phyloP scores from a whole-genome alignment of 345 rosid species.

The Syzygium aqueum region DNA sequence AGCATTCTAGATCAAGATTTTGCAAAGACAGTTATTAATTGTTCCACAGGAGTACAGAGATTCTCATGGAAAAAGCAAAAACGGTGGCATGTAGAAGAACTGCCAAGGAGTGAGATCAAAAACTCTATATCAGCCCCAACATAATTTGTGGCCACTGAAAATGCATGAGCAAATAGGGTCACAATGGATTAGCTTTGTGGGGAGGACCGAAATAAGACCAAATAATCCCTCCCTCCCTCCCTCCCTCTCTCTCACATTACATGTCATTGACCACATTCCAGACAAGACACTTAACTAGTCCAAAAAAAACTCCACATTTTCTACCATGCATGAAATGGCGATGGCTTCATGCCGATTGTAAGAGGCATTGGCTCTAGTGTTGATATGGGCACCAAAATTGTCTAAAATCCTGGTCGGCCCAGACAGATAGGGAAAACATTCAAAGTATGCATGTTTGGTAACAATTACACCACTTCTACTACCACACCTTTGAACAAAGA shows the following conservation, averaged over 20 bases:
- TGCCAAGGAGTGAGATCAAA: neutral
- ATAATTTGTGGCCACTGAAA: neutral
- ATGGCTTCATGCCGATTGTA: neutral
- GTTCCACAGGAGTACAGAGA: neutral
- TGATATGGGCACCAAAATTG: neutral
- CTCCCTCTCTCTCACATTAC: neutral
- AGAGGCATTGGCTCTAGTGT: neutral
- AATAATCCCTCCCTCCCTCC: neutral
- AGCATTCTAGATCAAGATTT: neutral
- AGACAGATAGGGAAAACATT: neutral
- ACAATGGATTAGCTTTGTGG: neutral
- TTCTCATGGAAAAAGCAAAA: neutral
- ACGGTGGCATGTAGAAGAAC: neutral
- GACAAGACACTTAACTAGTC: neutral
- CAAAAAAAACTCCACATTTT: neutral
- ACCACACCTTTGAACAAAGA: neutral
- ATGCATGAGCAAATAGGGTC: neutral
- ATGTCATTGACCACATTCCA: neutral
- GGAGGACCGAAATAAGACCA: neutral
- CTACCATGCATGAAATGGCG: neutral
- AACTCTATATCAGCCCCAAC: neutral
- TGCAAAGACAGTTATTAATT: neutral
- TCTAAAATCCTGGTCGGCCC: neutral
- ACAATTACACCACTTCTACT: neutral
- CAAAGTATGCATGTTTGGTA: neutral